Percentiles rank a stretch among this genome's conserved stretches.
Conservation (phyloP, 2,329 filamentous ascomycete genomes). For the Clarireedia hainanense region DNA sequence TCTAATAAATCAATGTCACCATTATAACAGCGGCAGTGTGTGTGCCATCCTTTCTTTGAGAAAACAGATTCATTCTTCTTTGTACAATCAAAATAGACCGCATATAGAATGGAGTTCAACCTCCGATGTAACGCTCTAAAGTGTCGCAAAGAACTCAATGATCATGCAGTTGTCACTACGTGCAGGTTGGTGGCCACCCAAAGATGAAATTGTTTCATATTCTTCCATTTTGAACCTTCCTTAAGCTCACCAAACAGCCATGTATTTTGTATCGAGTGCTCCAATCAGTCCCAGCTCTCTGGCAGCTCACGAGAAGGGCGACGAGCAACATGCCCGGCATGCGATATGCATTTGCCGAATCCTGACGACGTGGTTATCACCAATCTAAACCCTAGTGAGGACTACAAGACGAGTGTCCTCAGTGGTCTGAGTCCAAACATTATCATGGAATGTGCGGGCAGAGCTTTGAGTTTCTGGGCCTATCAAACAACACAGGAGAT, state of each 20-base stretch:
- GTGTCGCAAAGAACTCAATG: conserved; percentile 61
- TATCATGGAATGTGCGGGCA: conserved; percentile 80
- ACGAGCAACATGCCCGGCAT: conserved; percentile 64
- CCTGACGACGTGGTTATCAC: conserved; percentile 69
- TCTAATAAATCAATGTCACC: too few relatives aligned
- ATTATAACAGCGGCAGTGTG: too few relatives aligned
- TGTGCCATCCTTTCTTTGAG: not conserved
- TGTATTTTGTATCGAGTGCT: conserved; percentile 75
- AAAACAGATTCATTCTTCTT: not conserved
- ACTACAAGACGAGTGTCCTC: conserved; percentile 81
- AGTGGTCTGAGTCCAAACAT: conserved; percentile 73
- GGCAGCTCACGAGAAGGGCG: conserved; percentile 40
- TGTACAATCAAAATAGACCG: not conserved
- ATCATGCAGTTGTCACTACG: conserved; percentile 75
- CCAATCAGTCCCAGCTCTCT: conserved; percentile 52
- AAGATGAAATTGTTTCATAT: not conserved
- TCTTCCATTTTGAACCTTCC: not conserved
- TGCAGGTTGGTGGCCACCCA: conserved; percentile 56
- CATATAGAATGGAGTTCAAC: conserved; percentile 58
- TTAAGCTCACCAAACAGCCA: conserved; percentile 47
- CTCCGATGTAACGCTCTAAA: conserved; percentile 75
- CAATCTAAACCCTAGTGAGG: conserved; percentile 70
- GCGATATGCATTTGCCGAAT: conserved; percentile 57
- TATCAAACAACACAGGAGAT: conserved; percentile 83
- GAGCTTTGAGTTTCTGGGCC: conserved; percentile 75